Conservation (phyloP, 257 asterid species). For the Cruciata laevipes region DNA sequence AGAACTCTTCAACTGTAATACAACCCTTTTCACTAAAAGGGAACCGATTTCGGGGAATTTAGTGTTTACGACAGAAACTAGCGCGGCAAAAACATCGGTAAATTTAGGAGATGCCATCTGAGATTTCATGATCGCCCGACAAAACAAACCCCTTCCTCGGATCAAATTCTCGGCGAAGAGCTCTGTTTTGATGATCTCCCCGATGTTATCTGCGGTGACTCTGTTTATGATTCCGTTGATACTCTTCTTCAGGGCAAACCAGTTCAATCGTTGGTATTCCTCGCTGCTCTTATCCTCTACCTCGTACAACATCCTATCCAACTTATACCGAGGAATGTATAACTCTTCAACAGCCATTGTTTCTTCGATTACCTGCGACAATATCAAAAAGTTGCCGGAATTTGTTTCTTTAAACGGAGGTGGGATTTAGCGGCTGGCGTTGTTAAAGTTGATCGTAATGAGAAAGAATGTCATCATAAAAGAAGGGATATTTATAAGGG, state of each 20-base stretch:
- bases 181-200: conserved; percentile 67
- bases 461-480: no score
- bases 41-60: conserved; percentile 90
- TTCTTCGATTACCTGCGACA: not conserved
- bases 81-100: conserved; percentile 81
- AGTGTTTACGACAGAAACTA: conserved; percentile 80
- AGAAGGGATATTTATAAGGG: no score
- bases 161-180: conserved; percentile 80
- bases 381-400: no score
- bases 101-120: conserved; percentile 87
- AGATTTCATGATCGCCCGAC: conserved; percentile 91
- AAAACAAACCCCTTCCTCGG: conserved; percentile 78
- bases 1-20: conserved; percentile 65
- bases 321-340: conserved; percentile 69
- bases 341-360: conserved; percentile 53
- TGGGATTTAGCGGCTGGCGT: no score
- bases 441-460: no score
- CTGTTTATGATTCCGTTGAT: conserved; percentile 86
- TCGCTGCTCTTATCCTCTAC: conserved; percentile 63
- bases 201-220: conserved; percentile 65
- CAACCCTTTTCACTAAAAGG: conserved; percentile 61
- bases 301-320: conserved; percentile 80
- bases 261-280: conserved; percentile 83
- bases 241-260: conserved; percentile 92
- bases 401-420: no score